Evolutionary conservation across 768 basidiomycete species (phyloP).

Genomic region (Phlebiopsis gigantea): DNA sequence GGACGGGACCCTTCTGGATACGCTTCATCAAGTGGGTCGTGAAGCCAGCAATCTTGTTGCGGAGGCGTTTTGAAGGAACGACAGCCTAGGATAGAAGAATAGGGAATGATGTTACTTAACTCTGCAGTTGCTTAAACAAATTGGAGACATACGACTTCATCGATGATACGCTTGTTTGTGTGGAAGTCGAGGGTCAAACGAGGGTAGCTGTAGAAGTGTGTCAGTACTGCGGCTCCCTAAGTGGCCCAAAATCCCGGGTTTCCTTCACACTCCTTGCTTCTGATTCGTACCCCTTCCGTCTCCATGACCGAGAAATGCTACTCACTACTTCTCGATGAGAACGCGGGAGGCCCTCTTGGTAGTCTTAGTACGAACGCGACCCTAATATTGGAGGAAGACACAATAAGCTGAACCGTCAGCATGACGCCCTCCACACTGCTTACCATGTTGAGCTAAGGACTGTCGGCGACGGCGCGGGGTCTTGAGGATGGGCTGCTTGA

Average conservation of each 20-base stretch:
- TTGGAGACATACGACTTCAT: constrained; percentile 84
- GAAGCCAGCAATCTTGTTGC: constrained; percentile 99
- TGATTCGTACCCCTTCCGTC: background rate
- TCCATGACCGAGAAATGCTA: constrained; percentile 14
- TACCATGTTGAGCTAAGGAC: constrained; percentile 14
- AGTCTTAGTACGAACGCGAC: constrained; percentile 99
- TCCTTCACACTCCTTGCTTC: background rate
- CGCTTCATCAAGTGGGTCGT: constrained; percentile 99
- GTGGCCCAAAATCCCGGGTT: background rate
- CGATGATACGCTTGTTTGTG: constrained; percentile 98
- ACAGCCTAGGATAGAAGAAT: constrained; percentile 61
- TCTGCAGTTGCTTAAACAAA: background rate
- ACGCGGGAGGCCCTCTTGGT: constrained; percentile 99
- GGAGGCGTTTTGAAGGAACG: constrained; percentile 96
- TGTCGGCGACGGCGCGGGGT: constrained; percentile 23
- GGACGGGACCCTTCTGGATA: constrained; percentile 96
- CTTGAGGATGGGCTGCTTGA: constrained; percentile 21
- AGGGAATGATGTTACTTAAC: too few relatives aligned
- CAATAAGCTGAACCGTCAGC: background rate
- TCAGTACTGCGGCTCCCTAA: constrained; percentile 9
- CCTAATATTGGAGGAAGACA: constrained; percentile 42
- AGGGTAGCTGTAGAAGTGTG: constrained; percentile 66
- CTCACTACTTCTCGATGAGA: constrained; percentile 98
- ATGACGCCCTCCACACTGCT: background rate
- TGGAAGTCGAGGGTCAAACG: constrained; percentile 99